Conservation (phyloP, 495 filamentous ascomycete species). For the Aspergillus campestris region DNA sequence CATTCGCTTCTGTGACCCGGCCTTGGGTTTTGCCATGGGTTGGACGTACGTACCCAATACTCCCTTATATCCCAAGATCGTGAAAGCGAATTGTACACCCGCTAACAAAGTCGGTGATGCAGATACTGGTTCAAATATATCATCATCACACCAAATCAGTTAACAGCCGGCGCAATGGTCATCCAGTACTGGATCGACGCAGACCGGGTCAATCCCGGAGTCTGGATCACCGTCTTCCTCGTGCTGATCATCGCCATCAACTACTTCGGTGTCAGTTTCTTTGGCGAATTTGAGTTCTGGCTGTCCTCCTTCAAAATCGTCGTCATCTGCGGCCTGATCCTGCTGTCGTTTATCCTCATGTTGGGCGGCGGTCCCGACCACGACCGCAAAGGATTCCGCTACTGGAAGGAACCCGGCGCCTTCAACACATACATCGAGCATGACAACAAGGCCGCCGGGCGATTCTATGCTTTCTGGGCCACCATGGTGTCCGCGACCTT, state of each 20-base stretch:
- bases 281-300: constrained; percentile 81
- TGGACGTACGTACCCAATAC: constrained; percentile 34
- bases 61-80: not conserved
- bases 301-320: constrained; percentile 67
- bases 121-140: constrained; percentile 57
- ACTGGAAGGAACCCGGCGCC: constrained; percentile 67
- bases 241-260: constrained; percentile 46
- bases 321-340: constrained; percentile 58
- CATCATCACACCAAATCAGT: constrained; percentile 73
- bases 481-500: constrained; percentile 73
- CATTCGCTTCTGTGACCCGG: constrained; percentile 56
- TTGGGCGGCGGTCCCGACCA: constrained; percentile 67
- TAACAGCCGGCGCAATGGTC: constrained; percentile 71
- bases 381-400: constrained; percentile 65
- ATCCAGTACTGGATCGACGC: constrained; percentile 60
- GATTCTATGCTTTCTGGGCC: constrained; percentile 72
- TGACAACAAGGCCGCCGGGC: constrained; percentile 27
- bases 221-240: constrained; percentile 49
- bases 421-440: constrained; percentile 36
- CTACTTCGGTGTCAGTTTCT: constrained; percentile 55
- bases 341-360: constrained; percentile 59
- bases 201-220: constrained; percentile 36
- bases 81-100: no score
- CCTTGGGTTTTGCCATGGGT: constrained; percentile 60
- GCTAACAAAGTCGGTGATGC: constrained; percentile 1